Percentiles rank a stretch among this genome's conserved stretches.
These are phyloP conservation scores for Alternaria sp. DNA, from an alignment of 2,329 filamentous ascomycete species.

Conservation along the genomic window DNA sequence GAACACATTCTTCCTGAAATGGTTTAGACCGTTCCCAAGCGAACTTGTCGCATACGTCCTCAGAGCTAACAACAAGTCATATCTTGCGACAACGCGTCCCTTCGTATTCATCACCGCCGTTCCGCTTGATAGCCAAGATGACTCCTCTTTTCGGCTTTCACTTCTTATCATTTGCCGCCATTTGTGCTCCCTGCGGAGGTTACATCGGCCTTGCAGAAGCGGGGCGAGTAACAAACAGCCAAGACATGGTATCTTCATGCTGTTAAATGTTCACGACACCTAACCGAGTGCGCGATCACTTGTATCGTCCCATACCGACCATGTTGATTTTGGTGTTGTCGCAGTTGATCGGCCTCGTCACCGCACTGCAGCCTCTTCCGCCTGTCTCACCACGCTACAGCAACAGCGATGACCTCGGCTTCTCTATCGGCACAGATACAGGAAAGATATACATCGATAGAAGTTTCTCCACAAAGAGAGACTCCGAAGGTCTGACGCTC, in stretches of 20 bases:
- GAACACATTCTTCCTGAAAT: not conserved
- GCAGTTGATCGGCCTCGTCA: not conserved
- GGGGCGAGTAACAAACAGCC: constrained; percentile 6
- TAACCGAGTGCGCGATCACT: not conserved
- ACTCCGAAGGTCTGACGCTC: constrained; percentile 56
- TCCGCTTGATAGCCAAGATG: not conserved
- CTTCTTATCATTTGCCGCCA: not conserved
- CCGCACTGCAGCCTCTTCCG: constrained; percentile 49
- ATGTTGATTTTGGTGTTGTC: not conserved
- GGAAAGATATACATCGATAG: constrained; percentile 52
- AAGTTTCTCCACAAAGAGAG: constrained; percentile 48
- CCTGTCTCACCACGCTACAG: constrained; percentile 39
- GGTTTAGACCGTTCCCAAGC: not conserved
- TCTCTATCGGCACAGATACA: constrained; percentile 26
- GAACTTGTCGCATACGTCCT: not conserved
- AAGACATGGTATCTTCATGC: constrained; percentile 3
- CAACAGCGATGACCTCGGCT: constrained; percentile 20
- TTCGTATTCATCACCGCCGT: not conserved
- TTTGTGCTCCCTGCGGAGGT: constrained; percentile 2
- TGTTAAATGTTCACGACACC: not conserved
- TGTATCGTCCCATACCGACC: not conserved
- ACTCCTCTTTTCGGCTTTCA: not conserved
- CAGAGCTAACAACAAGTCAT: not conserved
- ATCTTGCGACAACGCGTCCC: not conserved
- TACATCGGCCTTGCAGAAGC: constrained; percentile 15